Conservation (phyloP, 495 filamentous ascomycete species). For the Aspergillus cristatus region DNA sequence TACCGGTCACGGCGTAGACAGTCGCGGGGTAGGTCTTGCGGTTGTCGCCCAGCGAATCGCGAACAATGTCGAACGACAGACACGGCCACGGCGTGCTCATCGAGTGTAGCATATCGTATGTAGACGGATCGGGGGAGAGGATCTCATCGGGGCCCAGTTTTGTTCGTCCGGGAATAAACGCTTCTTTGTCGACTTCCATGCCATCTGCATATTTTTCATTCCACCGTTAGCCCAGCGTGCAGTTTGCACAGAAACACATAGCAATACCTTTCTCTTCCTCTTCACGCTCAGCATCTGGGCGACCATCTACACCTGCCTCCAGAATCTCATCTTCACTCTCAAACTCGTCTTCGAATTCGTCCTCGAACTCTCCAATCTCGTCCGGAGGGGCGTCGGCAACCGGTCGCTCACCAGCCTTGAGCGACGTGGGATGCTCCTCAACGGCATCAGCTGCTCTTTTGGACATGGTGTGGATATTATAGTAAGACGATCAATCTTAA, state of each 20-base stretch:
- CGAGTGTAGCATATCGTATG: slow-evolving; percentile 94
- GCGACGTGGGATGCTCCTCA: slow-evolving; percentile 44
- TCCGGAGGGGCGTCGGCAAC: slow-evolving; percentile 34
- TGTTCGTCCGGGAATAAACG: slow-evolving; percentile 86
- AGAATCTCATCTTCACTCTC: slow-evolving; percentile 95
- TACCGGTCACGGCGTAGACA: slow-evolving; percentile 87
- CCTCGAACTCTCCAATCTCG: slow-evolving; percentile 85
- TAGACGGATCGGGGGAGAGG: slow-evolving; percentile 76
- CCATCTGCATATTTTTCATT: slow-evolving; percentile 36
- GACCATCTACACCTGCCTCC: slow-evolving; percentile 87
- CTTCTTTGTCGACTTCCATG: slow-evolving; percentile 88
- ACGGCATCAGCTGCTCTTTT: slow-evolving; percentile 55
- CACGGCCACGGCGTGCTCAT: slow-evolving; percentile 92
- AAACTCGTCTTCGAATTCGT: slow-evolving; percentile 94
- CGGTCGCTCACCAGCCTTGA: slow-evolving; percentile 64
- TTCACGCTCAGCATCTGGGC: slow-evolving; percentile 86
- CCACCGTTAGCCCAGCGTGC: too few species aligned
- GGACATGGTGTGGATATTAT: slow-evolving; percentile 63
- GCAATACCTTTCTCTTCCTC: slow-evolving; percentile 64
- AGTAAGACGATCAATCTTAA: too few species aligned
- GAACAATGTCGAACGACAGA: slow-evolving; percentile 87
- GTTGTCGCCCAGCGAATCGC: slow-evolving; percentile 80
- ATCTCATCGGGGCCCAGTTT: slow-evolving; percentile 83
- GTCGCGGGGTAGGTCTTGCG: slow-evolving; percentile 86
- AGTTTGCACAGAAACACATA: too few species aligned